Conservation (phyloP, 805 yeast species). For the Komagataella mondaviorum region DNA sequence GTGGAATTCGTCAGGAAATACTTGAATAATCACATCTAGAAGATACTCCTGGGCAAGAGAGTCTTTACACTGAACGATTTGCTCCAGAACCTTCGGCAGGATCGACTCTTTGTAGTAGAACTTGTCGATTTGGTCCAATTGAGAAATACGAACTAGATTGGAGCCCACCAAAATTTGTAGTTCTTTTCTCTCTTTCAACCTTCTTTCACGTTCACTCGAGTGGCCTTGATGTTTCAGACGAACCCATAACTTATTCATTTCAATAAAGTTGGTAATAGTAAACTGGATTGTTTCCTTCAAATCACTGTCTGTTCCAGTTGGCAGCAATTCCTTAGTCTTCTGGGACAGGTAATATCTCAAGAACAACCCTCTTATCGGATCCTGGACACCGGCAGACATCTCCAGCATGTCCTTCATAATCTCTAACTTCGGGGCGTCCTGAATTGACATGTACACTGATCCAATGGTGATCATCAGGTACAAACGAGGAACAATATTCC, state of each 20-base stretch:
- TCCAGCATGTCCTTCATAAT: slow-evolving; percentile 94
- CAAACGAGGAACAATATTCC: slow-evolving; percentile 82
- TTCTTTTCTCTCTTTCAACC: slow-evolving; percentile 74
- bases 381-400: slow-evolving; percentile 95
- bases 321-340: slow-evolving; percentile 56
- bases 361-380: slow-evolving; percentile 86
- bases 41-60: slow-evolving; percentile 85
- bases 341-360: slow-evolving; percentile 82
- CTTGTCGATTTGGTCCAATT: slow-evolving; percentile 62
- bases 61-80: slow-evolving; percentile 85
- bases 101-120: slow-evolving; percentile 34
- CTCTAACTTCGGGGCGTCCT: slow-evolving; percentile 71
- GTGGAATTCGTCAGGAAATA: slow-evolving; percentile 90
- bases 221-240: slow-evolving; percentile 94
- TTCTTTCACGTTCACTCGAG: slow-evolving; percentile 60
- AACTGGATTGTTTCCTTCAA: slow-evolving; percentile 64
- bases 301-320: slow-evolving; percentile 21
- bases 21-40: slow-evolving; percentile 83
- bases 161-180: slow-evolving; percentile 87
- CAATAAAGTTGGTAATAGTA: slow-evolving; percentile 77
- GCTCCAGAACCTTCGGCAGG: slow-evolving; percentile 75
- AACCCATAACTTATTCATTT: slow-evolving; percentile 98
- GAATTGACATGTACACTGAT: slow-evolving; percentile 66
- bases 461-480: slow-evolving; percentile 95
- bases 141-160: slow-evolving; percentile 79